phyloP scores from a whole-genome alignment of 1,139 yeast species.

The Schwanniomyces etchellsii region DNA sequence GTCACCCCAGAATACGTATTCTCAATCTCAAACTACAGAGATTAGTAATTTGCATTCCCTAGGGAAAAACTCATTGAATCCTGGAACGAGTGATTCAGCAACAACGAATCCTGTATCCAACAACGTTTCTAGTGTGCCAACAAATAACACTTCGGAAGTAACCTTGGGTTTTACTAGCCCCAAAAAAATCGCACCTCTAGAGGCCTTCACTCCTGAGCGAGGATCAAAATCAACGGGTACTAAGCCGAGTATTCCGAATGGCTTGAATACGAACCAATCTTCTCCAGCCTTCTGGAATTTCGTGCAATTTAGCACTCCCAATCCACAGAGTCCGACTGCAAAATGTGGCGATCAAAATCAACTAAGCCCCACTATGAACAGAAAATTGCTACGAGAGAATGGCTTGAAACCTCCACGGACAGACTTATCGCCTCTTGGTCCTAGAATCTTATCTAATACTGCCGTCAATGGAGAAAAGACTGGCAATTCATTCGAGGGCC shows the following conservation, averaged over 20 bases:
- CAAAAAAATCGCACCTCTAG: constrained; percentile 59
- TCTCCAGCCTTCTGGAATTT: constrained; percentile 79
- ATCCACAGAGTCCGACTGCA: constrained; percentile 42
- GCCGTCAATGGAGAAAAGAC: constrained; percentile 2
- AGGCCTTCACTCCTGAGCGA: constrained; percentile 80
- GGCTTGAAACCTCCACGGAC: constrained; percentile 8
- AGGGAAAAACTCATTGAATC: constrained; percentile 9
- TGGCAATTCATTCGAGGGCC: too few species aligned
- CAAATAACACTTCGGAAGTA: constrained; percentile 24
- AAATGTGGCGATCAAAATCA: constrained; percentile 33
- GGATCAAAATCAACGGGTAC: constrained; percentile 41
- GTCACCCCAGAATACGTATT: constrained; percentile 27
- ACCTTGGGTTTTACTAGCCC: constrained; percentile 42
- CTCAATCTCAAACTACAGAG: constrained; percentile 6
- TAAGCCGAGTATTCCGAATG: constrained; percentile 16
- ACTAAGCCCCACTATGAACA: constrained; percentile 36
- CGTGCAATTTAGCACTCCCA: constrained; percentile 71
- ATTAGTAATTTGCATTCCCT: constrained; percentile 7
- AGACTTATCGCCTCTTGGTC: constrained; percentile 14
- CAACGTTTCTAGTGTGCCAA: constrained; percentile 10
- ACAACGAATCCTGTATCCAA: constrained; percentile 7
- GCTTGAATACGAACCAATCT: constrained; percentile 35
- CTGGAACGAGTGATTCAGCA: constrained; percentile 13
- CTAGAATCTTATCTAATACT: constrained; percentile 4
- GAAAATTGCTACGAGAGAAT: constrained; percentile 15